Evolutionary conservation across 345 rosid species (phyloP).

Genomic region (Eucalyptus cloeziana): DNA sequence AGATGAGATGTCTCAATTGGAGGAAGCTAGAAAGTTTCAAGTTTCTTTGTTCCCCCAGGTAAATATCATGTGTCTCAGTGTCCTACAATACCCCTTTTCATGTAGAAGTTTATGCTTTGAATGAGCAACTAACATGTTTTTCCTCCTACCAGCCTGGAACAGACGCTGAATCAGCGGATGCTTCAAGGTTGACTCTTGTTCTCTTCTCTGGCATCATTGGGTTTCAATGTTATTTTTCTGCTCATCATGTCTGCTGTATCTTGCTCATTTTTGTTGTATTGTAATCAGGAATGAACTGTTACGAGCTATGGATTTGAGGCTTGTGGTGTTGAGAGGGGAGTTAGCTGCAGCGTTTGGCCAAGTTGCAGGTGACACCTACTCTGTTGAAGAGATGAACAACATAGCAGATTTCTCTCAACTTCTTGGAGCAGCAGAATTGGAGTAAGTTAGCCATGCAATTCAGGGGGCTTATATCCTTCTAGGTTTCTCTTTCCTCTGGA

Average conservation of each 20-base stretch:
- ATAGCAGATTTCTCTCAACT: constrained; percentile 27
- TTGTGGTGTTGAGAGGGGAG: constrained; percentile 35
- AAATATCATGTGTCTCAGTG: not conserved
- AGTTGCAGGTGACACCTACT: constrained; percentile 21
- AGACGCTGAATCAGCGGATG: constrained; percentile 21
- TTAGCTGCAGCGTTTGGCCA: constrained; percentile 27
- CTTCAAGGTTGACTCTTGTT: constrained; percentile 29
- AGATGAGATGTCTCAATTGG: constrained; percentile 49
- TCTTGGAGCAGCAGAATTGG: constrained; percentile 34
- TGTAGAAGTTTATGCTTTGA: too few relatives aligned
- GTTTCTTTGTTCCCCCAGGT: constrained; percentile 38
- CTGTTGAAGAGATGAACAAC: constrained; percentile 20
- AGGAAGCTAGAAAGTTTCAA: constrained; percentile 52
- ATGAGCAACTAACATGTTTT: not conserved
- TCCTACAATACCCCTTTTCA: not conserved
- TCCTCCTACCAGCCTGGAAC: constrained; percentile 14
- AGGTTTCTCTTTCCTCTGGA: not conserved
- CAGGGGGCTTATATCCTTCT: not conserved
- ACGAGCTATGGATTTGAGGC: constrained; percentile 51
- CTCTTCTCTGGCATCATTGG: not conserved
- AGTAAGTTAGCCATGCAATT: constrained; percentile 25
- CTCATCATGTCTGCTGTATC: not conserved
- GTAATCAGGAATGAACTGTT: constrained; percentile 42
- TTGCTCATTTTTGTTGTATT: not conserved
- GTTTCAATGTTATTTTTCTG: not conserved